phyloP scores from a whole-genome alignment of 352 stramenopile genomes.

The Phytopythium oedochilum region DNA sequence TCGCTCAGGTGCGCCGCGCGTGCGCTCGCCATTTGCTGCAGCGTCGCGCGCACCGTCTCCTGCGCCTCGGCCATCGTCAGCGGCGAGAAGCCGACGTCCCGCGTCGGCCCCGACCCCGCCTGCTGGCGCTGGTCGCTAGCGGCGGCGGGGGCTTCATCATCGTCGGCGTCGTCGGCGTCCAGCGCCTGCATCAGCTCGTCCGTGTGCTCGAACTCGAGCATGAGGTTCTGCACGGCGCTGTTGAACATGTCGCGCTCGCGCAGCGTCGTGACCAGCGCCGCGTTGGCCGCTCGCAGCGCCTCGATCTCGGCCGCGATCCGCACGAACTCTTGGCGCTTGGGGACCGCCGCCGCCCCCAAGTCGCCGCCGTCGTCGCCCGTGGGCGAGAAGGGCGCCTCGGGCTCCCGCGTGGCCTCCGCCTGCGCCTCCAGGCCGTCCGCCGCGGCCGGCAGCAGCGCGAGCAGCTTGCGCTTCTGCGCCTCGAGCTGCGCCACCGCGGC shows the following conservation, averaged over 20 bases:
- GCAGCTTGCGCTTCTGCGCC: constrained; percentile 28
- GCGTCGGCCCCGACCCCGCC: too few relatives aligned
- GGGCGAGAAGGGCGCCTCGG: constrained; percentile 3
- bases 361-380: constrained; percentile 1
- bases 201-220: constrained; percentile 32
- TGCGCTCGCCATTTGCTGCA: constrained; percentile 27
- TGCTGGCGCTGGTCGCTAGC: too few relatives aligned
- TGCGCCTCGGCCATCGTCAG: constrained; percentile 29
- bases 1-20: constrained; percentile 26
- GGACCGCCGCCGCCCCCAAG: too few relatives aligned
- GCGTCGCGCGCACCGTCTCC: constrained; percentile 18
- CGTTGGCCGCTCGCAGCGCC: constrained; percentile 34
- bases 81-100: constrained; percentile 26
- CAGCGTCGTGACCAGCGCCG: constrained; percentile 30
- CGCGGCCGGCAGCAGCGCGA: constrained; percentile 11
- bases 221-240: constrained; percentile 48
- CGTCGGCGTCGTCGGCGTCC: constrained; percentile 7
- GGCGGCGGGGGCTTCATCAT: too few relatives aligned
- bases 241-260: constrained; percentile 42
- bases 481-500: constrained; percentile 38
- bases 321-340: constrained; percentile 32
- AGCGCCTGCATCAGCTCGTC: background rate
- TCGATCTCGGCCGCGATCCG: constrained; percentile 40
- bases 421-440: constrained; percentile 4
- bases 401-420: background rate